Conservation (phyloP, 768 basidiomycete species). For the Chalciporus chontae region DNA sequence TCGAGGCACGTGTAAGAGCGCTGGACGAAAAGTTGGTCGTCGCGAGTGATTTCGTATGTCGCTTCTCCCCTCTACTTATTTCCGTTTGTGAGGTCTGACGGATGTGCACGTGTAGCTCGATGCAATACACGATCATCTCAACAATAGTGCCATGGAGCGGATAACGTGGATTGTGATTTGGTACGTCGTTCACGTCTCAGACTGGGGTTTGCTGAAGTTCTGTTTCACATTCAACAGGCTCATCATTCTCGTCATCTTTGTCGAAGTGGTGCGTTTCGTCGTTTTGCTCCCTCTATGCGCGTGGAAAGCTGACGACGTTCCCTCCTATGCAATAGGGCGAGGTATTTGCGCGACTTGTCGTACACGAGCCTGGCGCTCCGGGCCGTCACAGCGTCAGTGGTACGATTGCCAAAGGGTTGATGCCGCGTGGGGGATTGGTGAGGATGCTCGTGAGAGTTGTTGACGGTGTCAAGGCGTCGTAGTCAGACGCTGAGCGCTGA, state of each 20-base stretch:
- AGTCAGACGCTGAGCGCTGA: neutral
- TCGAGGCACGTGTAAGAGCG: constrained; percentile 74
- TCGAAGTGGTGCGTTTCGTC: constrained; percentile 62
- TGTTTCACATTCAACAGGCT: constrained; percentile 51
- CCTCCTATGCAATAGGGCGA: constrained; percentile 53
- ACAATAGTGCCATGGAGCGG: constrained; percentile 84
- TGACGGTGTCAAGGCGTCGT: constrained; percentile 13
- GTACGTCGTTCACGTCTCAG: constrained; percentile 42
- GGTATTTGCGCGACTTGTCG: constrained; percentile 69
- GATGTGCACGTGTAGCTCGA: constrained; percentile 53
- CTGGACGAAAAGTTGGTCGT: constrained; percentile 87
- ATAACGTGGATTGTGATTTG: constrained; percentile 82
- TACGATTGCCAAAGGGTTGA: constrained; percentile 9
- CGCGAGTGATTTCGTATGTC: constrained; percentile 81
- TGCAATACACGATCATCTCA: constrained; percentile 90
- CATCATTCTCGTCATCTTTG: constrained; percentile 85
- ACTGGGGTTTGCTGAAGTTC: constrained; percentile 22
- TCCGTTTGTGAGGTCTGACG: neutral
- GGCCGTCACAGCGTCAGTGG: neutral
- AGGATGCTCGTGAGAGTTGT: constrained; percentile 16
- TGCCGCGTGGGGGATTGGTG: constrained; percentile 25
- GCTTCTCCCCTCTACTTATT: neutral
- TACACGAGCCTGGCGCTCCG: constrained; percentile 40
- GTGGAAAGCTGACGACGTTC: neutral
- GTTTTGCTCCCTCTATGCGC: neutral